A percentile compares a stretch with the other conserved stretches of the same genome.
Conservation (phyloP, 2,329 filamentous ascomycete genomes). For the Knufia fluminis region DNA sequence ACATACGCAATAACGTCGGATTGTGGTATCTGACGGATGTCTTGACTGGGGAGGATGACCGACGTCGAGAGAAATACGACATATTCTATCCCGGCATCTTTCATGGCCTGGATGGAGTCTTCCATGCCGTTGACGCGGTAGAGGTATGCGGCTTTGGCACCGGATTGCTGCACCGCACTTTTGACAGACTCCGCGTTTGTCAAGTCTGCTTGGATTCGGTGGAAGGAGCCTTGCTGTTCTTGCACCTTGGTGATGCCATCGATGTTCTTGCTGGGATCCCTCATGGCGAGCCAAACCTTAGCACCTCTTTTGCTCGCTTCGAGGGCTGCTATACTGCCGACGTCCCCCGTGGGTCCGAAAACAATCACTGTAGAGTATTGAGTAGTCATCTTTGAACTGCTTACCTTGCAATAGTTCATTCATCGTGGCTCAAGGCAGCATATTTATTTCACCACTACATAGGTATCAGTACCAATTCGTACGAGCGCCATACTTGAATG, state of each 20-base stretch:
- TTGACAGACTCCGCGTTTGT: conserved; percentile 32
- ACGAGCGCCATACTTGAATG: no score
- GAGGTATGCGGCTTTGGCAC: conserved; percentile 42
- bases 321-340: conserved; percentile 35
- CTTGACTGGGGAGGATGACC: conserved; percentile 24
- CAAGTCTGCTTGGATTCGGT: conserved; percentile 39
- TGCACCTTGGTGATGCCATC: conserved; percentile 24
- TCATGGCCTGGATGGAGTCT: conserved; percentile 35
- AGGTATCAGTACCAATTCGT: no score
- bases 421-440: neutral
- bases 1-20: conserved; percentile 30
- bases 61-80: conserved; percentile 39
- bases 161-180: conserved; percentile 33
- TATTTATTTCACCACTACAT: neutral
- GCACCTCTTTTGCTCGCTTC: conserved; percentile 31
- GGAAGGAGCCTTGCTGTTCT: conserved; percentile 27
- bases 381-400: neutral
- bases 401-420: neutral
- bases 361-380: conserved; percentile 28
- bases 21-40: conserved; percentile 23
- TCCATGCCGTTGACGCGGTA: conserved; percentile 38
- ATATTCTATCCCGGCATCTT: conserved; percentile 36
- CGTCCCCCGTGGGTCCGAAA: conserved; percentile 42
- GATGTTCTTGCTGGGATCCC: conserved; percentile 37
- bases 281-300: conserved; percentile 41